Conservation (phyloP, 257 asterid species). For the Solanum dulcamara region DNA sequence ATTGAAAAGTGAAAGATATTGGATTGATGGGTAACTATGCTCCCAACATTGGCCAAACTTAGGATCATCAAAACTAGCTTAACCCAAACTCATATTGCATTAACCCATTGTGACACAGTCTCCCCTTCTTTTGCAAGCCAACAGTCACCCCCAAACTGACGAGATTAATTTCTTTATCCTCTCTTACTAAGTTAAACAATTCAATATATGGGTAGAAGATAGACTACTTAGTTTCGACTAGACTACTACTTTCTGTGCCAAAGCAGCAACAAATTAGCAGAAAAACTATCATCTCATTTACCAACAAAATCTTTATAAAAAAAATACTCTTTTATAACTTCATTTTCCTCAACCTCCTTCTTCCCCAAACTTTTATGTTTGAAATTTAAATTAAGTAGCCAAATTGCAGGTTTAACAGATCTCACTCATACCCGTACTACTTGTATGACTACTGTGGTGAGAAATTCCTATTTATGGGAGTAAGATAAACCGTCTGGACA, state of each 20-base stretch:
- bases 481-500: neutral
- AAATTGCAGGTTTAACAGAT: neutral
- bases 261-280: neutral
- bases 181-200: neutral
- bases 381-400: neutral
- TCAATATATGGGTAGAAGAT: neutral
- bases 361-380: neutral
- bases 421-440: neutral
- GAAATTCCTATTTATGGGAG: neutral
- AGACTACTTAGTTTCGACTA: neutral
- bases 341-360: neutral
- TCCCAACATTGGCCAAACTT: neutral
- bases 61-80: neutral
- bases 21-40: neutral
- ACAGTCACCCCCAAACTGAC: neutral
- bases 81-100: neutral
- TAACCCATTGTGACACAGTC: neutral
- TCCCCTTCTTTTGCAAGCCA: neutral
- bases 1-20: neutral
- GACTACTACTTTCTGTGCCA: neutral
- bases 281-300: neutral
- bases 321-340: neutral
- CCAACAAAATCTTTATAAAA: neutral
- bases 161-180: neutral
- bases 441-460: neutral